Conservation (phyloP, 1,139 yeast genomes). For the Sugiyamaella castrensis region DNA sequence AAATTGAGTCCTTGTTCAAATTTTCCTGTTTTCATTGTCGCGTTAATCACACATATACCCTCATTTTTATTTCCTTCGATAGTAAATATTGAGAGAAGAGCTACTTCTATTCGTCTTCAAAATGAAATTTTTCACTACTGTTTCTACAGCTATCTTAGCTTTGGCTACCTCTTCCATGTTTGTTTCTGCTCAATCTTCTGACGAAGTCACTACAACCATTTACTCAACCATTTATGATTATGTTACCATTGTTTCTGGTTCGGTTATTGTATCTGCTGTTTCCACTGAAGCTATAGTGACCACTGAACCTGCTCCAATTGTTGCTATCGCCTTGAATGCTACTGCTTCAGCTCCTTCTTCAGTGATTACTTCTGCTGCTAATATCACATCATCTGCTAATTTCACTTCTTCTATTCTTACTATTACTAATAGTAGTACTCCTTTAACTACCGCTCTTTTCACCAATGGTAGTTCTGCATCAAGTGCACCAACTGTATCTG, state of each 20-base stretch:
- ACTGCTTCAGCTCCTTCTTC: slow-evolving; percentile 16
- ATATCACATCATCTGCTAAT: slow-evolving; percentile 6
- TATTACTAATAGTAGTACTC: slow-evolving; percentile 10
- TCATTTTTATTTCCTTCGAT: too few species aligned
- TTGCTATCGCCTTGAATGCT: slow-evolving; percentile 17
- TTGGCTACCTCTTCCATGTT: slow-evolving; percentile 13
- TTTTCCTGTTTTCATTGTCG: too few species aligned
- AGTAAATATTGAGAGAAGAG: too few species aligned
- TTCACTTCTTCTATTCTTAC: slow-evolving; percentile 14
- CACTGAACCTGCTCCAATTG: slow-evolving; percentile 17
- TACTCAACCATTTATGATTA: slow-evolving; percentile 27
- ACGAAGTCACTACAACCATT: slow-evolving; percentile 26
- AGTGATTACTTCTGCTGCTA: slow-evolving; percentile 1
- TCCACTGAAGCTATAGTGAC: slow-evolving; percentile 18
- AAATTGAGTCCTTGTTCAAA: too few species aligned
- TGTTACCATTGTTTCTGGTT: slow-evolving; percentile 24
- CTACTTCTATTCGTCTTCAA: background rate
- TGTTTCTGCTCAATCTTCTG: slow-evolving; percentile 14
- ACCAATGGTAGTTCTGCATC: slow-evolving; percentile 8
- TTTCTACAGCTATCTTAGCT: slow-evolving; percentile 8
- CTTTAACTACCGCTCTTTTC: slow-evolving; percentile 9
- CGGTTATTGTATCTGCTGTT: slow-evolving; percentile 14
- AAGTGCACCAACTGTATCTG: slow-evolving; percentile 7
- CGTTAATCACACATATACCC: too few species aligned
- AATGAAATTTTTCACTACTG: slow-evolving; percentile 10